phyloP scores from a whole-genome alignment of 805 yeast species.

The Cyberlindnera petersonii region DNA sequence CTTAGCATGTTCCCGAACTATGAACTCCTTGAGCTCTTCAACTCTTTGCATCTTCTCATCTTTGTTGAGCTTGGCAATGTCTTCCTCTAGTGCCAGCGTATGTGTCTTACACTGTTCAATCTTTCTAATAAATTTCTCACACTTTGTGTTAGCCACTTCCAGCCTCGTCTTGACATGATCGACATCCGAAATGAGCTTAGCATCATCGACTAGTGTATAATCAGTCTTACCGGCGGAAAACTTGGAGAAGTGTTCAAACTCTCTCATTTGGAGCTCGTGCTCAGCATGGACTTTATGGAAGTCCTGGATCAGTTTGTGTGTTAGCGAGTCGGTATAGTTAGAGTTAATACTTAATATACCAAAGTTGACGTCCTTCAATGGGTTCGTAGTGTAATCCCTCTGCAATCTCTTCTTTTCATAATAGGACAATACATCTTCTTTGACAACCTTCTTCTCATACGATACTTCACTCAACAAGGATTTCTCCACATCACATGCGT shows the following conservation, averaged over 20 bases:
- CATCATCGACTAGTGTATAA: constrained; percentile 41
- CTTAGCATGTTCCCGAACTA: constrained; percentile 41
- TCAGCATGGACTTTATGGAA: constrained; percentile 46
- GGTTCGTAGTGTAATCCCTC: constrained; percentile 67
- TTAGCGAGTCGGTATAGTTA: constrained; percentile 42
- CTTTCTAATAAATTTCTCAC: constrained; percentile 26
- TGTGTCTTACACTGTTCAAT: constrained; percentile 26
- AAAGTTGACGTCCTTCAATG: constrained; percentile 51
- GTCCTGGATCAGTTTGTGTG: constrained; percentile 60
- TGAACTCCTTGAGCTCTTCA: constrained; percentile 43
- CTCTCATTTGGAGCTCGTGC: constrained; percentile 41
- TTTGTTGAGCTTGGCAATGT: constrained; percentile 28
- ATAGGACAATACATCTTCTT: constrained; percentile 36
- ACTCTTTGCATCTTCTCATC: constrained; percentile 28
- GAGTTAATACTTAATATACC: constrained; percentile 45
- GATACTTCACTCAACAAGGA: constrained; percentile 72
- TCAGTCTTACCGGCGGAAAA: constrained; percentile 41
- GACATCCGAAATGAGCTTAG: constrained; percentile 44
- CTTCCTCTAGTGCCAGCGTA: constrained; percentile 28
- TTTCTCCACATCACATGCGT: constrained; percentile 73
- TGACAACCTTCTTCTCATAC: constrained; percentile 42
- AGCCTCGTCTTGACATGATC: constrained; percentile 35
- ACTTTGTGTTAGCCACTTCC: constrained; percentile 29
- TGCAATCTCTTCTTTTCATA: constrained; percentile 61
- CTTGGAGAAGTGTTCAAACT: constrained; percentile 40